Evolutionary conservation across 108 stramenopile genomes (phyloP).

Genomic region (Nannochloropsis salina): DNA sequence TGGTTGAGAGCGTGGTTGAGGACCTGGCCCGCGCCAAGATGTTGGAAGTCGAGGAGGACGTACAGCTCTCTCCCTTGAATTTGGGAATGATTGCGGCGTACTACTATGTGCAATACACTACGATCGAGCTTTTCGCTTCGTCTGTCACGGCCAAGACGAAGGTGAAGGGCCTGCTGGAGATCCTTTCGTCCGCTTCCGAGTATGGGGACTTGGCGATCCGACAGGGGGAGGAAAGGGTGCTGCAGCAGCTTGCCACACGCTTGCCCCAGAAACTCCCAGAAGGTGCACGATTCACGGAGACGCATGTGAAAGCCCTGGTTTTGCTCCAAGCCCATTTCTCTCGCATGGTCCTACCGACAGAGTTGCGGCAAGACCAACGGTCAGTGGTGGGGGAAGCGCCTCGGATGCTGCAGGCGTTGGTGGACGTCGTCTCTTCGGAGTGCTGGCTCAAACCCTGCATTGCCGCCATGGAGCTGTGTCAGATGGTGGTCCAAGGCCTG

Average conservation of each 20-base stretch:
- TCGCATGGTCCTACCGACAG: not conserved
- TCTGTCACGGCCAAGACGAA: slow-evolving; percentile 91
- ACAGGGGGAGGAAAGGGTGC: slow-evolving; percentile 79
- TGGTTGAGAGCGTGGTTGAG: slow-evolving; percentile 86
- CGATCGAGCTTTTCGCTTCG: slow-evolving; percentile 90
- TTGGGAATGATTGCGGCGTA: slow-evolving; percentile 98
- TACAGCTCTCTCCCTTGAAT: slow-evolving; percentile 84
- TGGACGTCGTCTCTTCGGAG: slow-evolving; percentile 94
- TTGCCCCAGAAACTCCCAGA: slow-evolving; percentile 70
- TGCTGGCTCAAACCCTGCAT: slow-evolving; percentile 95
- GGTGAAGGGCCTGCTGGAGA: slow-evolving; percentile 82
- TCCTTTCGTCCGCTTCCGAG: slow-evolving; percentile 86
- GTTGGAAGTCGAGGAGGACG: slow-evolving; percentile 80
- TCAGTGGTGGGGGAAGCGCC: slow-evolving; percentile 67
- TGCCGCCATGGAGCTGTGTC: slow-evolving; percentile 95
- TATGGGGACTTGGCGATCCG: slow-evolving; percentile 76
- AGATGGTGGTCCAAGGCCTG: slow-evolving; percentile 94
- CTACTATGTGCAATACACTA: slow-evolving; percentile 91
- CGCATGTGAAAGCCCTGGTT: slow-evolving; percentile 81
- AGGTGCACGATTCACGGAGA: slow-evolving; percentile 47
- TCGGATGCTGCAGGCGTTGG: slow-evolving; percentile 81
- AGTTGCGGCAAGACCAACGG: slow-evolving; percentile 19
- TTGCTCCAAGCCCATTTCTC: slow-evolving; percentile 69
- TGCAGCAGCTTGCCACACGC: slow-evolving; percentile 71
- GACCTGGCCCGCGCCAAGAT: slow-evolving; percentile 90